Evolutionary conservation across 371 early-diverging fungal species (phyloP), one percentile per base, ranked within the genome.

Genomic region (Syncephalis plumigaleata): DNA sequence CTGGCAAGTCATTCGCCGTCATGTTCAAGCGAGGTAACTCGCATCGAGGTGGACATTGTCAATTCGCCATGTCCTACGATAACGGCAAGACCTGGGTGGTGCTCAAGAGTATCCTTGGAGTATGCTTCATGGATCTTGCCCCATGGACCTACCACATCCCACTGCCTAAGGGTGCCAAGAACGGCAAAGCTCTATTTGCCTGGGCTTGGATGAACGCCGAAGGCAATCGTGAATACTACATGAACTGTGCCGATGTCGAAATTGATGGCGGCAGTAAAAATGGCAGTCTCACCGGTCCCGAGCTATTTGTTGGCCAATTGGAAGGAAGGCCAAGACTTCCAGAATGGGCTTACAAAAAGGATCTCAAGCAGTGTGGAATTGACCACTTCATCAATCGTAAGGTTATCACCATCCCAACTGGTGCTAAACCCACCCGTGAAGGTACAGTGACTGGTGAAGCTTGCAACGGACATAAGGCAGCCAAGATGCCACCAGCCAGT

Each of bases 191-290:
- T 5, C 51, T 68, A 17, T 73, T 82, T 55, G 67, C 69, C 1
- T 82, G 82, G 83, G 55, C 67, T 1, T 82, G 78, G 78, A 67
- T 73, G 36, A 75, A 75, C 55, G 73, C 72, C 9, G 55, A 57
- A 4, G 75, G 73, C 2, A 66, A 70, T 53, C 67, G 65, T 23
- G 82, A 79, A 55, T 81, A 61, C 44, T 83, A 84, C 59, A 72
- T 70, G 70, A 68, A 73, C 54, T 81, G 83, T 52, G 72, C 74
- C n/a, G 82, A 81, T 47, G 63, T 80, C 39, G 60, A 58, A 37
- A 68, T 82, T 38, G 23, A 26, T 15, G 50, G 48, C 16, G 42
- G 42, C 9, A 39, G n/a, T 17, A 3, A 9, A 23, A 42, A 20
- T 9, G 49, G 49, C n/a, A 17, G 21, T 22, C 20, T 48, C 11